phyloP scores from a whole-genome alignment of 2,329 filamentous ascomycete genomes.

The Botryotinia convoluta region DNA sequence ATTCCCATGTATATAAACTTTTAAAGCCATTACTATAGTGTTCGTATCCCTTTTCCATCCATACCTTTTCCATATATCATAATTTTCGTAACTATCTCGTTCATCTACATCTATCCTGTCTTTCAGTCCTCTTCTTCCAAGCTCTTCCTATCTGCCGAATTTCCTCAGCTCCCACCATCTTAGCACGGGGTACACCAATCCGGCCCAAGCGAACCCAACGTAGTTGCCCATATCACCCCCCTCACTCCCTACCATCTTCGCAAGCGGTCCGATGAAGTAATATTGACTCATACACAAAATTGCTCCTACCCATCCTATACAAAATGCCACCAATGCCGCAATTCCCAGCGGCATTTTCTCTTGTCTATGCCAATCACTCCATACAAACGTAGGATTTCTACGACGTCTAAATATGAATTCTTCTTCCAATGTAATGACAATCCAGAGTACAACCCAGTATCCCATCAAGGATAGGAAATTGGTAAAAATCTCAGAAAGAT shows the following conservation, averaged over 20 bases:
- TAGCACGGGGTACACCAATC: constrained; percentile 50
- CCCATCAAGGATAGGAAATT: constrained; percentile 71
- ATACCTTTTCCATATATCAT: neutral
- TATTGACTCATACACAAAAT: constrained; percentile 67
- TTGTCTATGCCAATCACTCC: constrained; percentile 59
- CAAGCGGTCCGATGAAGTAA: constrained; percentile 63
- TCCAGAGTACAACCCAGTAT: constrained; percentile 66
- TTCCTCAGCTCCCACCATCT: constrained; percentile 38
- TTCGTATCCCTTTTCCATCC: neutral
- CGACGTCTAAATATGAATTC: constrained; percentile 57
- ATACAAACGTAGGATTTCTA: constrained; percentile 49
- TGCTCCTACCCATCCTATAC: constrained; percentile 63
- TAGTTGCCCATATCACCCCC: constrained; percentile 37
- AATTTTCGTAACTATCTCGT: neutral
- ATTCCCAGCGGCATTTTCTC: constrained; percentile 59
- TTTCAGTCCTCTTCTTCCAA: neutral
- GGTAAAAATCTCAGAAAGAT: constrained; percentile 62
- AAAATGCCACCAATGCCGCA: constrained; percentile 59
- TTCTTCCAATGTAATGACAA: constrained; percentile 60
- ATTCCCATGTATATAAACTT: neutral
- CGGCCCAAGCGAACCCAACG: constrained; percentile 59
- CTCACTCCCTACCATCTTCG: constrained; percentile 51
- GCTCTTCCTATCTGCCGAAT: constrained; percentile 33
- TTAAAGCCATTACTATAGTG: neutral
- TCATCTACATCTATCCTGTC: neutral